Conservation (phyloP, 2,329 filamentous ascomycete species). For the Coleophoma cylindrospora region DNA sequence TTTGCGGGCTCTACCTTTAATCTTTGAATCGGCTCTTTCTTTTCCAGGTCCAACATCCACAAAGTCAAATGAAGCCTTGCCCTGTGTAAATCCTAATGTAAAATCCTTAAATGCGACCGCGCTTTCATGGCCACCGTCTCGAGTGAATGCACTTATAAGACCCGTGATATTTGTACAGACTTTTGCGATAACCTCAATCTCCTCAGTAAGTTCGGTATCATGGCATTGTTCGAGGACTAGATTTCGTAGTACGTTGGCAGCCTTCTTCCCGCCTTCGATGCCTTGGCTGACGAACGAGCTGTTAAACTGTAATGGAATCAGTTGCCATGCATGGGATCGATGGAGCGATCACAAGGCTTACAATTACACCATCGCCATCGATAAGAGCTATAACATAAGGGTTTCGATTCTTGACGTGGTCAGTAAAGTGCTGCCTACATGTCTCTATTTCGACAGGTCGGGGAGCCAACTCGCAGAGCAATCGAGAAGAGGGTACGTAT, state of each 20-base stretch:
- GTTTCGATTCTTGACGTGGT: slow-evolving; percentile 34
- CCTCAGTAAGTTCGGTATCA: slow-evolving; percentile 36
- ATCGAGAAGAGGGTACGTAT: too few relatives aligned
- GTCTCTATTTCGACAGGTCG: too few relatives aligned
- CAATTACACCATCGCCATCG: slow-evolving; percentile 59
- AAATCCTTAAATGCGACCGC: slow-evolving; percentile 49
- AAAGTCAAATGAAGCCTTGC: slow-evolving; percentile 56
- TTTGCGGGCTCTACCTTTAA: slow-evolving; percentile 40
- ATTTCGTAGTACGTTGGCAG: slow-evolving; percentile 38
- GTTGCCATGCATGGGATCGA: slow-evolving; percentile 10
- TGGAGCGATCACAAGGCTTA: slow-evolving; percentile 27
- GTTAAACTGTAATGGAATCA: slow-evolving; percentile 44
- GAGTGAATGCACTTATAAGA: slow-evolving; percentile 43
- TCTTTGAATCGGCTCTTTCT: slow-evolving; percentile 54
- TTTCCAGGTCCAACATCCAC: slow-evolving; percentile 56
- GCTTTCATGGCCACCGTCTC: slow-evolving; percentile 39
- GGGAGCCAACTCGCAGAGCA: too few relatives aligned
- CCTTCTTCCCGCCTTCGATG: slow-evolving; percentile 32
- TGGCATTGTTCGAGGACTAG: slow-evolving; percentile 37
- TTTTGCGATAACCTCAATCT: slow-evolving; percentile 50
- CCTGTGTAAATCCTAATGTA: slow-evolving; percentile 54
- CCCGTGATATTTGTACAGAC: slow-evolving; percentile 49
- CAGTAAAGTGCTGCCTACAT: not conserved
- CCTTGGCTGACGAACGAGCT: slow-evolving; percentile 49
- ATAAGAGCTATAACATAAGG: slow-evolving; percentile 56